Conservation (phyloP, 2,329 filamentous ascomycete genomes). For the Diplodia sapinea region DNA sequence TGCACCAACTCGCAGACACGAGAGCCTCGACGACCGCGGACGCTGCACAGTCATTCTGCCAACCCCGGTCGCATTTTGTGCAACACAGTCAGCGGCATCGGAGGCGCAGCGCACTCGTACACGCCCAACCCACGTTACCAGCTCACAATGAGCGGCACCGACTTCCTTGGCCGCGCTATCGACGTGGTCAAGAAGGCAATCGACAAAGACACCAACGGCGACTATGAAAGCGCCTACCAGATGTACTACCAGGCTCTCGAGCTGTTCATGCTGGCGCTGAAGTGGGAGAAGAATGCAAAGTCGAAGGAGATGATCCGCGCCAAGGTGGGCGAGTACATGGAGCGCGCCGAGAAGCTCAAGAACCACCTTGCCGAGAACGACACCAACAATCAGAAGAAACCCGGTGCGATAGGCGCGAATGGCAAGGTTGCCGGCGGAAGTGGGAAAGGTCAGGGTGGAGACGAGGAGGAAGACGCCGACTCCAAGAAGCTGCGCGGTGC, state of each 20-base stretch:
- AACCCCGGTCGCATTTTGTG: background rate
- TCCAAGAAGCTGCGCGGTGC: conserved; percentile 94
- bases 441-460: conserved; percentile 65
- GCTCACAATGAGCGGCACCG: conserved; percentile 84
- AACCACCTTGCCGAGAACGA: conserved; percentile 80
- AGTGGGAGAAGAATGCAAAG: conserved; percentile 99
- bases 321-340: conserved; percentile 97
- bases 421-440: conserved; percentile 68
- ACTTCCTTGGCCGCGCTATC: conserved; percentile 96
- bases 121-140: conserved; percentile 32
- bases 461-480: conserved; percentile 82
- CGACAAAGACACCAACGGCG: conserved; percentile 90
- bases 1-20: conserved; percentile 8
- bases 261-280: conserved; percentile 97
- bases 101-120: conserved; percentile 2
- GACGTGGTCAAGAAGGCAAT: conserved; percentile 97
- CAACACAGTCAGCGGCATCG: background rate
- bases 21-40: conserved; percentile 6
- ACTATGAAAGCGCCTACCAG: conserved; percentile 97
- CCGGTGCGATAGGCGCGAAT: conserved; percentile 74
- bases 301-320: conserved; percentile 97
- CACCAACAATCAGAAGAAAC: conserved; percentile 68
- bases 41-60: background rate
- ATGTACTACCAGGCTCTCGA: conserved; percentile 95
- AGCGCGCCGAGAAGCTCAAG: conserved; percentile 97